These are phyloP conservation scores for Gossypium australe DNA, from an alignment of 345 rosid genomes.

Conservation along the genomic window DNA sequence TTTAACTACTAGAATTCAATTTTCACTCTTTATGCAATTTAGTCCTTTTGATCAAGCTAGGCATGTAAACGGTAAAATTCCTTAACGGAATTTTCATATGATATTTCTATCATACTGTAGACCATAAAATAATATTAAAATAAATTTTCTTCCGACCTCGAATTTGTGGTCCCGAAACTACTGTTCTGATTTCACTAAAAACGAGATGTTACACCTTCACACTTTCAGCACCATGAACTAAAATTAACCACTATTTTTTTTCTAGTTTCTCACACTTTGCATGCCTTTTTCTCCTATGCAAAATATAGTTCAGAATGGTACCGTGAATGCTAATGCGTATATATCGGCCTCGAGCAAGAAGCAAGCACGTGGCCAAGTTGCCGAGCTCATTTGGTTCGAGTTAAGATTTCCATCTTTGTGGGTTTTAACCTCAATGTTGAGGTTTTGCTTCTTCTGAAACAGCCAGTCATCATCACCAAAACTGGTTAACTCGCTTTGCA, in stretches of 20 bases:
- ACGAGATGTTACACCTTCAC: background rate
- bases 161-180: too few species aligned
- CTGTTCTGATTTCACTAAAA: too few species aligned
- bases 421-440: background rate
- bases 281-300: background rate
- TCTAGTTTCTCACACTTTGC: background rate
- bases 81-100: too few species aligned
- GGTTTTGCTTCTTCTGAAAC: constrained; percentile 18
- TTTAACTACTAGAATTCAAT: too few species aligned
- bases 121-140: too few species aligned
- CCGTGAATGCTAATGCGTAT: constrained; percentile 53
- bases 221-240: constrained; percentile 10
- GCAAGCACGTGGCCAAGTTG: constrained; percentile 37
- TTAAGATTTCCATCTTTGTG: background rate
- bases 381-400: background rate
- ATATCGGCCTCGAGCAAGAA: constrained; percentile 36
- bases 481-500: background rate
- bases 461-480: constrained; percentile 51
- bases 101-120: too few species aligned
- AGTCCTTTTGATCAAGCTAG: too few species aligned
- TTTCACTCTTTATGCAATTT: too few species aligned
- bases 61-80: too few species aligned
- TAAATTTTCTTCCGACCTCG: too few species aligned
- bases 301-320: constrained; percentile 36
- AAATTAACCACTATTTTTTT: background rate